These are phyloP conservation scores for Filobasidium floriforme DNA, from an alignment of 768 basidiomycete species.

Conservation along the genomic window DNA sequence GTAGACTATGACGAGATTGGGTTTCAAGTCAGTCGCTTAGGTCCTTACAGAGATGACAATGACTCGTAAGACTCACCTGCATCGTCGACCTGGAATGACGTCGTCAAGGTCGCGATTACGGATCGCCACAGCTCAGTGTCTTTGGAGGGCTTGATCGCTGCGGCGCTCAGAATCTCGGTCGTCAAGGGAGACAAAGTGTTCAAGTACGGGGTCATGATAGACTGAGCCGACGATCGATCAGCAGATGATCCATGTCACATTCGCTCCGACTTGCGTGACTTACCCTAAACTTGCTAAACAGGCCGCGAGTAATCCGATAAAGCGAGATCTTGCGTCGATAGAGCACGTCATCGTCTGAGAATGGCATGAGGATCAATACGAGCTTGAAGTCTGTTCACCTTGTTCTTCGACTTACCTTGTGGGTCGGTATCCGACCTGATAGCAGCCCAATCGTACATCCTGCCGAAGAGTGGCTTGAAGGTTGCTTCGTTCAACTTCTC, in stretches of 20 bases:
- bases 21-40: background rate
- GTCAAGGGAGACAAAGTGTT: slow-evolving; percentile 64
- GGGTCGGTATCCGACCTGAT: slow-evolving; percentile 26
- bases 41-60: too few relatives aligned
- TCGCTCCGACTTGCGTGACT: slow-evolving; percentile 18
- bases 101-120: slow-evolving; percentile 57
- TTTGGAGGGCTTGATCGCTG: slow-evolving; percentile 37
- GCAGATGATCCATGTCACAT: background rate
- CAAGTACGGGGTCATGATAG: slow-evolving; percentile 86
- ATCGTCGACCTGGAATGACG: slow-evolving; percentile 69
- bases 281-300: slow-evolving; percentile 86
- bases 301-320: slow-evolving; percentile 61
- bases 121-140: slow-evolving; percentile 57
- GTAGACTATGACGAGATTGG: slow-evolving; percentile 54
- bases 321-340: slow-evolving; percentile 58
- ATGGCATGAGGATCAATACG: background rate
- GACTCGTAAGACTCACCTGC: slow-evolving; percentile 54
- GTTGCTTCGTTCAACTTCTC: slow-evolving; percentile 85
- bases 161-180: slow-evolving; percentile 56
- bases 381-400: background rate
- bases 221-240: slow-evolving; percentile 47
- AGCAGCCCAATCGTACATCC: slow-evolving; percentile 86
- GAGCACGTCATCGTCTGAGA: background rate
- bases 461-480: slow-evolving; percentile 85
- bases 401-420: background rate